A percentile compares a stretch with the other conserved stretches of the same genome.
These are phyloP conservation scores for Trichocladium antarcticum DNA, from an alignment of 495 filamentous ascomycete species.

Conservation along the genomic window DNA sequence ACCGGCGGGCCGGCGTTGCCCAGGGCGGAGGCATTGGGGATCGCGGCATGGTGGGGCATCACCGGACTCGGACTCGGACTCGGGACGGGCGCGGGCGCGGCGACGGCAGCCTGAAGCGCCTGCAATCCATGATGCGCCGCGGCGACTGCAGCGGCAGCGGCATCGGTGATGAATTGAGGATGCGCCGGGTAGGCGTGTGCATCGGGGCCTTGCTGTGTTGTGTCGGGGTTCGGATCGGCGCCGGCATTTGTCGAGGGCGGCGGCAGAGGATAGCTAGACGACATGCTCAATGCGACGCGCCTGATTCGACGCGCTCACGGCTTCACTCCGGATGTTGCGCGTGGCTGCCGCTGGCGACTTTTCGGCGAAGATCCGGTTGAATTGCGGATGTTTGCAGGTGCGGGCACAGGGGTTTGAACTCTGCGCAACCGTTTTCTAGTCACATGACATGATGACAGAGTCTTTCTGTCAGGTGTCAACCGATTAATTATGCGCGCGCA, in stretches of 20 bases:
- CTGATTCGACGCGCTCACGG: constrained; percentile 9
- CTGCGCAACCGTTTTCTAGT: too few relatives aligned
- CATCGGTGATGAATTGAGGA: constrained; percentile 8
- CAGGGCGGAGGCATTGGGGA: constrained; percentile 17
- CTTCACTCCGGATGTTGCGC: constrained; percentile 12
- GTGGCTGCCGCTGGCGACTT: constrained; percentile 10
- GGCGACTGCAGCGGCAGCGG: constrained; percentile 18
- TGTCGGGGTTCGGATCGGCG: not conserved
- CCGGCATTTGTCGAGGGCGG: constrained; percentile 6
- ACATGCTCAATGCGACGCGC: constrained; percentile 8
- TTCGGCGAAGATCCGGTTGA: constrained; percentile 23
- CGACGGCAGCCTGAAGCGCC: constrained; percentile 34
- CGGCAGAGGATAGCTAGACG: constrained; percentile 17
- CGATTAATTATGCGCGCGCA: too few relatives aligned
- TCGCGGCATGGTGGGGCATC: constrained; percentile 13
- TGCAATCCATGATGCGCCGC: constrained; percentile 37
- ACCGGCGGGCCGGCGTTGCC: constrained; percentile 12
- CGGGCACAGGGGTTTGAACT: too few relatives aligned
- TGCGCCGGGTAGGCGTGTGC: not conserved
- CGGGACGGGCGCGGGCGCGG: constrained; percentile 15
- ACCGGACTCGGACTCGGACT: constrained; percentile 7
- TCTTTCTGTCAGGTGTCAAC: too few relatives aligned
- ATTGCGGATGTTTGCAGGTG: constrained; percentile 14
- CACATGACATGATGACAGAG: too few relatives aligned
- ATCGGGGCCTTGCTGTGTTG: not conserved